Evolutionary conservation across 2,329 filamentous ascomycete genomes (phyloP).

Genomic region (Microdochium bolleyi): DNA sequence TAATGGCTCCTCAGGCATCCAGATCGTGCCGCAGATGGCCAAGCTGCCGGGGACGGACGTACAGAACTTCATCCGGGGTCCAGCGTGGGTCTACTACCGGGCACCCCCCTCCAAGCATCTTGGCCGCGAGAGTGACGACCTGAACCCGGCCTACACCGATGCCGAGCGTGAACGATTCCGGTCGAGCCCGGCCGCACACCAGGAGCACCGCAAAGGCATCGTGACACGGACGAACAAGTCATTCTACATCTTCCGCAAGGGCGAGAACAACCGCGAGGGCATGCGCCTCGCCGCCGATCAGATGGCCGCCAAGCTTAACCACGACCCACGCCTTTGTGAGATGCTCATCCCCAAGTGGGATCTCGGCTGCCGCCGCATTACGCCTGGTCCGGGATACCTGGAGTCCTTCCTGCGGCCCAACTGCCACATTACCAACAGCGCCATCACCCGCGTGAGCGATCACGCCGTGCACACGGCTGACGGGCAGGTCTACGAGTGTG

Average conservation of each 20-base stretch:
- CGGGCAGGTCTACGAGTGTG: constrained; percentile 5
- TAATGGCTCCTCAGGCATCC: not conserved
- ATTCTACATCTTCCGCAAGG: constrained; percentile 27
- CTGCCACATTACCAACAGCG: constrained; percentile 8
- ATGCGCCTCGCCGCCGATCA: constrained; percentile 31
- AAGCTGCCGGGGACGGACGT: constrained; percentile 20
- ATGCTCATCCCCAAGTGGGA: constrained; percentile 13
- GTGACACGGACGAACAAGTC: constrained; percentile 15
- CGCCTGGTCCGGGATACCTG: constrained; percentile 11
- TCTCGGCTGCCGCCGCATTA: constrained; percentile 10
- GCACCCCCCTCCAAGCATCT: constrained; percentile 21
- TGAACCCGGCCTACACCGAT: constrained; percentile 17
- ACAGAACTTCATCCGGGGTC: constrained; percentile 22
- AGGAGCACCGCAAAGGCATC: constrained; percentile 34
- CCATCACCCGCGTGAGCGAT: constrained; percentile 6
- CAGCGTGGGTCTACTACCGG: constrained; percentile 25
- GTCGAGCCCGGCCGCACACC: constrained; percentile 38
- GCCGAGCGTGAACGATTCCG: constrained; percentile 40
- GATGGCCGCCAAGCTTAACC: constrained; percentile 31
- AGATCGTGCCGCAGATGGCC: not conserved
- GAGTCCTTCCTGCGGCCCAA: constrained; percentile 10
- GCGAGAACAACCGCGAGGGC: constrained; percentile 19
- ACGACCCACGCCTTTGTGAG: constrained; percentile 29
- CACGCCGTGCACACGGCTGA: constrained; percentile 5
- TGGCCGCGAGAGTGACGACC: constrained; percentile 17